Evolutionary conservation across 2,329 filamentous ascomycete genomes (phyloP), one percentile per base, ranked within the genome.

Genomic region (Didymosphaeria variabile): DNA sequence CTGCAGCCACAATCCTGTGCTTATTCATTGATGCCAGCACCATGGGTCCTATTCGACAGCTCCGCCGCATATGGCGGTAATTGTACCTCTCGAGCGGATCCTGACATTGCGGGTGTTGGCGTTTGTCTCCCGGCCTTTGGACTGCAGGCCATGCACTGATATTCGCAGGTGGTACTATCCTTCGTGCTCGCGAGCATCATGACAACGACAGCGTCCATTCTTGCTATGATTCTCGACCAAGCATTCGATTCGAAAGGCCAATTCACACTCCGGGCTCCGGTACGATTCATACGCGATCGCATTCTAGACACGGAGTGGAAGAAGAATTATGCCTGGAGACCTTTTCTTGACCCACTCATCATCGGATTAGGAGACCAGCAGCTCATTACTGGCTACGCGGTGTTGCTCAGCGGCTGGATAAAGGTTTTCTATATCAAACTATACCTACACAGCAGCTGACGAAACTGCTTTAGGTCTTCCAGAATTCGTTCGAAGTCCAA

Each of bases 171-270:
- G 21, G 73, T 76, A 1, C 44, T 73, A 1, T 75, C 73, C 1
- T 73, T 75, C 40, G 67, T 74, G 15, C 61, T 72, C 31, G 70
- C 72, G 26, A 74, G 72, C 58, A 62, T 69, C 49, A 69, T 75
- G 67, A 74, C 73, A 2, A 75, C 72, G 0, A 59, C 61, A 2
- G 70, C 72, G 19, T 74, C 72, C 0, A 68, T 75, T n/a, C 60
- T 75, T 13, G 73, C 72, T 7, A 74, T 75, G 66, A 52, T 75
- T n/a, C 70, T 76, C 45, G 72, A 75, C 55, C 71, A 74, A 51
- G 67, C 68, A 0, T 72, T 71, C 52, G 66, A 74, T 42, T 58
- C 64, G 1, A 74, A 72, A 56, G 71, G 70, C 13, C 66, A 61
- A 1, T 73, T 74, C 54, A 65, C 62, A 9, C 46, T 65, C 1